A percentile compares a stretch with the other conserved stretches of the same genome.
phyloP scores from a whole-genome alignment of 2,329 filamentous ascomycete species.

The Colletotrichum salicis region DNA sequence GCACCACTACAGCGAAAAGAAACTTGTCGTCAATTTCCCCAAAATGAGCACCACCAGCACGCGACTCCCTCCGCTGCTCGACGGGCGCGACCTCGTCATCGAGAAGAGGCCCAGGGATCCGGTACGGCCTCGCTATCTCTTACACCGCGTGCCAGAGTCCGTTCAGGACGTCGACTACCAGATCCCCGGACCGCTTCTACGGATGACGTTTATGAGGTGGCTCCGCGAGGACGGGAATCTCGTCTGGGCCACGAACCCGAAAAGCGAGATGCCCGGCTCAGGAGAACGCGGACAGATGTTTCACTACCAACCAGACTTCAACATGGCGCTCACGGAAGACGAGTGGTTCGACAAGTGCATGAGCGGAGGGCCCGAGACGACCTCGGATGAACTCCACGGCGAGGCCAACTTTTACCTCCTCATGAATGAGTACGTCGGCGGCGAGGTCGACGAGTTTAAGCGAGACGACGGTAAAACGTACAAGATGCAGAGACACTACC shows the following conservation, averaged over 20 bases:
- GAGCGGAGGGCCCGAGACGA: slow-evolving; percentile 36
- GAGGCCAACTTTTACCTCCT: slow-evolving; percentile 35
- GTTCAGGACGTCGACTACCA: slow-evolving; percentile 42
- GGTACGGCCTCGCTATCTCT: slow-evolving; percentile 30
- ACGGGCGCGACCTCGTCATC: slow-evolving; percentile 22
- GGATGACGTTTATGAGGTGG: slow-evolving; percentile 26
- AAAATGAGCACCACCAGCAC: slow-evolving; percentile 38
- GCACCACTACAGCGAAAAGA: slow-evolving; percentile 45
- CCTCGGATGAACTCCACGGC: slow-evolving; percentile 14
- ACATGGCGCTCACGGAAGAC: slow-evolving; percentile 50
- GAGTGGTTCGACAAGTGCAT: slow-evolving; percentile 48
- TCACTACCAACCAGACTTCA: slow-evolving; percentile 37
- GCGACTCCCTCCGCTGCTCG: slow-evolving; percentile 41
- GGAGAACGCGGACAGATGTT: slow-evolving; percentile 10
- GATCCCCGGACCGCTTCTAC: slow-evolving; percentile 31
- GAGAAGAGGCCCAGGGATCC: background rate
- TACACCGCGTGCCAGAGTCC: slow-evolving; percentile 35
- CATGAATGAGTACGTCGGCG: slow-evolving; percentile 21
- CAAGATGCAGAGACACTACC: slow-evolving; percentile 4
- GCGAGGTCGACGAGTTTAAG: slow-evolving; percentile 34
- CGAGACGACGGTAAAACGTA: slow-evolving; percentile 9
- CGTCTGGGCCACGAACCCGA: slow-evolving; percentile 22
- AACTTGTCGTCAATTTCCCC: slow-evolving; percentile 42
- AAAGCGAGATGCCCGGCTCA: slow-evolving; percentile 5
- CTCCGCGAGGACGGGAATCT: slow-evolving; percentile 31